Conservation (phyloP, 2,329 filamentous ascomycete genomes). For the Neurospora crassa region DNA sequence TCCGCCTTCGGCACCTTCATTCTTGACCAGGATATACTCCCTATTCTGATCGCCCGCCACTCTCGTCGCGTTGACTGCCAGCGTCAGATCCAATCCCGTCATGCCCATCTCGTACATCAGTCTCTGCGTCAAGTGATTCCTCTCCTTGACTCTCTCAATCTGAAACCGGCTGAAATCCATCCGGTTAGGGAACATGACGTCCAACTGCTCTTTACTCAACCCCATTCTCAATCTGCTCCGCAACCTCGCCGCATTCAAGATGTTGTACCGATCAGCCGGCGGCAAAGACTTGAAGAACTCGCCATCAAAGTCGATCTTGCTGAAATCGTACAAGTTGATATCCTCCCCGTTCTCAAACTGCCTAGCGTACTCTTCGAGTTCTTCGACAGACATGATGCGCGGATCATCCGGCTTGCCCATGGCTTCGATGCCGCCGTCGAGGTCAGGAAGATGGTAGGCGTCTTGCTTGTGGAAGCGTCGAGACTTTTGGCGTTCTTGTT, state of each 20-base stretch:
- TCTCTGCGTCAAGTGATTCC: slow-evolving; percentile 89
- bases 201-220: slow-evolving; percentile 89
- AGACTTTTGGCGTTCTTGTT: slow-evolving; percentile 62
- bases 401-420: slow-evolving; percentile 91
- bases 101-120: slow-evolving; percentile 93
- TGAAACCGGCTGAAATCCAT: slow-evolving; percentile 98
- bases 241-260: slow-evolving; percentile 84
- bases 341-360: slow-evolving; percentile 92
- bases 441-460: slow-evolving; percentile 85
- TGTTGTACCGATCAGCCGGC: slow-evolving; percentile 88
- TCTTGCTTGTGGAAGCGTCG: slow-evolving; percentile 85
- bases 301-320: slow-evolving; percentile 95
- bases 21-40: slow-evolving; percentile 94
- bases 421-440: slow-evolving; percentile 64
- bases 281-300: slow-evolving; percentile 92
- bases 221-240: slow-evolving; percentile 89
- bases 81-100: slow-evolving; percentile 64
- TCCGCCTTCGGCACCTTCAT: slow-evolving; percentile 87
- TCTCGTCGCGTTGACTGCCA: slow-evolving; percentile 49
- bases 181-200: slow-evolving; percentile 92
- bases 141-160: slow-evolving; percentile 84
- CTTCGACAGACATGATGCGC: slow-evolving; percentile 90
- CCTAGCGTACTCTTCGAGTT: slow-evolving; percentile 84
- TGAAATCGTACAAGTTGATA: slow-evolving; percentile 88
- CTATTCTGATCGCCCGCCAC: slow-evolving; percentile 79